Conservation (phyloP, 495 filamentous ascomycete genomes). For the Barbatosphaeria neglecta region DNA sequence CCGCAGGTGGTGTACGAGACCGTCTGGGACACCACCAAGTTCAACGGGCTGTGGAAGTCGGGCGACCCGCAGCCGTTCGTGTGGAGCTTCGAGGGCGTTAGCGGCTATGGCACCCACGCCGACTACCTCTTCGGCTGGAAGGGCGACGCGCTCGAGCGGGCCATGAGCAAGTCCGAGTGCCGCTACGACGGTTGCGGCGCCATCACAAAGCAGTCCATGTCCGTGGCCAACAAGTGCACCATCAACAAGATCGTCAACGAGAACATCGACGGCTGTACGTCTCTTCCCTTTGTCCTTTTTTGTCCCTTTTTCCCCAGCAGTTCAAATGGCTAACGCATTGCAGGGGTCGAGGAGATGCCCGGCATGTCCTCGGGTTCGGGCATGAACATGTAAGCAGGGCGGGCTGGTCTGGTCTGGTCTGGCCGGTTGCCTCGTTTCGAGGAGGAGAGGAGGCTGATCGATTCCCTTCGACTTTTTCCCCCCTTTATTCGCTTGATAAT, state of each 20-base stretch:
- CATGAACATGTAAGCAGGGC: not conserved
- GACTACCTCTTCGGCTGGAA: conserved; percentile 29
- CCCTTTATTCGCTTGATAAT: no score
- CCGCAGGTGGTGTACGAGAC: conserved; percentile 41
- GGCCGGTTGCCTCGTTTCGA: no score
- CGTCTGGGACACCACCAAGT: conserved; percentile 38
- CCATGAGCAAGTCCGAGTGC: conserved; percentile 24
- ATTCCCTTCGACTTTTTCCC: not conserved
- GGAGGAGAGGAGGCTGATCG: not conserved
- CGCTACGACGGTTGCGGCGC: conserved; percentile 28
- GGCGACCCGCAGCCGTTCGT: conserved; percentile 37
- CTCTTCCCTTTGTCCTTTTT: no score
- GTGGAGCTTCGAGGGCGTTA: conserved; percentile 30
- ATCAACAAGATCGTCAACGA: conserved; percentile 21
- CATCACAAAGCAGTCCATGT: conserved; percentile 23
- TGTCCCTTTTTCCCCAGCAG: not conserved
- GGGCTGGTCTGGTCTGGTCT: no score
- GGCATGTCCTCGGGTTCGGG: not conserved
- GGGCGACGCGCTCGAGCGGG: conserved; percentile 19
- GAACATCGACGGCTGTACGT: conserved; percentile 24
- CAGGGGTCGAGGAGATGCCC: not conserved
- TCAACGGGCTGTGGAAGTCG: conserved; percentile 34
- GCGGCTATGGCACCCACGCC: conserved; percentile 24
- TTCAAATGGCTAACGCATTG: not conserved
- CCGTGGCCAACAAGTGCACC: conserved; percentile 24